A percentile compares a stretch with the other conserved stretches of the same genome.
Conservation (phyloP, 2,329 filamentous ascomycete species). For the Aureobasidium sp. region DNA sequence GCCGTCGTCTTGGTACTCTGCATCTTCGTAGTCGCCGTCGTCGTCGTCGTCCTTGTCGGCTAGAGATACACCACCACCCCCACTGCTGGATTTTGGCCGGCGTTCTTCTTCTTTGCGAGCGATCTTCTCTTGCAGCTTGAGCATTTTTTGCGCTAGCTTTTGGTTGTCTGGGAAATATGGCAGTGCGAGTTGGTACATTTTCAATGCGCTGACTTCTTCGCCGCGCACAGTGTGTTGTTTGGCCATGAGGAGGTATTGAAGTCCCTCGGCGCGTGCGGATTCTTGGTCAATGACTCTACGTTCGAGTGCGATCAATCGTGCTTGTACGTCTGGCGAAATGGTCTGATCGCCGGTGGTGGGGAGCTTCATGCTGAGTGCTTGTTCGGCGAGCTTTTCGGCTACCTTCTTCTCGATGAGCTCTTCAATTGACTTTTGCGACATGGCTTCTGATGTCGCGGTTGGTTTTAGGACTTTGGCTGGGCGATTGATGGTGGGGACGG, state of each 20-base stretch:
- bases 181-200: conserved; percentile 78
- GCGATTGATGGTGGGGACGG: conserved; percentile 30
- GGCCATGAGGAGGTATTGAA: conserved; percentile 82
- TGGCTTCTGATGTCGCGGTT: conserved; percentile 22
- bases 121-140: conserved; percentile 46
- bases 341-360: conserved; percentile 35
- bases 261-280: conserved; percentile 74
- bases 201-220: conserved; percentile 69
- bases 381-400: conserved; percentile 77
- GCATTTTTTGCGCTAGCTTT: conserved; percentile 59
- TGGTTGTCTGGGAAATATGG: conserved; percentile 81
- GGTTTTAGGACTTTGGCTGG: conserved; percentile 35
- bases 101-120: conserved; percentile 26
- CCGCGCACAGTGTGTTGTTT: conserved; percentile 82
- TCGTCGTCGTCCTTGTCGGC: background rate
- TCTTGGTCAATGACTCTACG: conserved; percentile 65
- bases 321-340: conserved; percentile 71
- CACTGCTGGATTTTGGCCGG: background rate
- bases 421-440: conserved; percentile 66
- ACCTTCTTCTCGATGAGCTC: conserved; percentile 90
- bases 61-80: background rate
- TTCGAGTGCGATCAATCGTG: conserved; percentile 75
- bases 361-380: conserved; percentile 53
- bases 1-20: conserved; percentile 16
- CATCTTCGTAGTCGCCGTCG: conserved; percentile 13